Evolutionary conservation across 2,329 filamentous ascomycete species (phyloP), one percentile per base, ranked within the genome.

Genomic region (Dothideomycetidae sp.): DNA sequence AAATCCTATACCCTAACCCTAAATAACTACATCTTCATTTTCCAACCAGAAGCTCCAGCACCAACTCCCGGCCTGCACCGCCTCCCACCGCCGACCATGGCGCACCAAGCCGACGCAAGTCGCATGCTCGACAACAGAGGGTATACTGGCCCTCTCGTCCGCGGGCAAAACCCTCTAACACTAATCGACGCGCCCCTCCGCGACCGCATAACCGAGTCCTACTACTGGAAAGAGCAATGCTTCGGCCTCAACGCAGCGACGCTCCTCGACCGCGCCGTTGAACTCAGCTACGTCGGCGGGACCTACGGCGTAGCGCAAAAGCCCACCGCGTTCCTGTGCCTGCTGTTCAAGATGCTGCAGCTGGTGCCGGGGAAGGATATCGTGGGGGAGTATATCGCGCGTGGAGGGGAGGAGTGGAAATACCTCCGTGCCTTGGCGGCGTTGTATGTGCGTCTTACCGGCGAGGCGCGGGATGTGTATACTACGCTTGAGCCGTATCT

Each of bases 171-270:
- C 62, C 88, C 88, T 1, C 82, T 85, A n/a, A 86, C 81, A 3
- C 81, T 96, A 42, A 81, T 96, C 70, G 88, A 96, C 60, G 93
- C 93, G 58, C 81, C 85, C 29, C 84, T 94, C 47, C 81, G 82
- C 54, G 90, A 98, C 61, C 85, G 90, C 54, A 94, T 98, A 59
- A 76, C 86, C 48, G 85, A 93, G 54, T 83, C 77, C 37, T 92
- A 93, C 63, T 98, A 93, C 66, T 98, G 85, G 81, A 94, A 94
- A 60, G 90, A 96, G 62, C 86, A 94, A 63, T 94, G 90, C 58
- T 98, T 96, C 61, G 90, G 81, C 29, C 70, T 98, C 46, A 98
- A 96, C 63, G 71, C 73, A 3, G 75, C 75, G 1, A 78, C 74
- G 0, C 58, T 98, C 4, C 79, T 93, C 50, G 83, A 94, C 62